Base-by-base conservation (phyloP, 768 basidiomycete genomes). In the Obba rivulosa region DNA sequence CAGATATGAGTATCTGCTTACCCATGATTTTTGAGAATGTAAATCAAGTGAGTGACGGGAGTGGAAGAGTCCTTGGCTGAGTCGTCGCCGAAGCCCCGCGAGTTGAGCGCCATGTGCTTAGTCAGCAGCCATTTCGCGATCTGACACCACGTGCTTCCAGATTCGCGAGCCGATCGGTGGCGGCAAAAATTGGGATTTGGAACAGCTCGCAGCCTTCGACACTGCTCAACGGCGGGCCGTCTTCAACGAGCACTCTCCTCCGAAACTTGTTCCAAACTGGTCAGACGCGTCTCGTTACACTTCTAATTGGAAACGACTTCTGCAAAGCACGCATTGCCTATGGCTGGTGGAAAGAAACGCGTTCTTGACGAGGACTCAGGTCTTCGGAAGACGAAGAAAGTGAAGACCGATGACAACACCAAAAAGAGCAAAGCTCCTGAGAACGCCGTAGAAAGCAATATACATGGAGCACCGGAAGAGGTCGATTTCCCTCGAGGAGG, bases 401-500 rank as follows among this genome's bases (percentile, higher is more conserved):
- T 69, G 45, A 87, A 81, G 66, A 67, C 74, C 3, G 63, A 65
- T 17, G 62, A 68, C 41, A 61, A 61, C 38, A 53, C 52, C 36
- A 66, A 46, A 52, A 62, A 63, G 41, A 54, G 51, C 50, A 63
- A 62, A 57, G 31, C 46, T 9, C 42, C 45, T 43, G 38, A 53
- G 54, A 58, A 17, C 68, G 17, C 49, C 68, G 9, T 53, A 64
- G 3, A 62, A 67, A 43, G 55, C 66, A 9, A 55, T 63, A 23
- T 71, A 7, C 28, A 62, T 54, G 58, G 74, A 48, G 66, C 71
- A 31, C 52, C 73, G 9, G 82, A 92, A 34, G 92, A 94, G 59
- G 77, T 91, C 43, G 92, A 94, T 66, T 99, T 98, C 67, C 94
- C 94, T 49, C 83, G 95, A 57, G 96, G 95, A 22, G 95, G 95